Evolutionary conservation across 139 green algal genomes (phyloP).

Genomic region (Choricystis sp.): DNA sequence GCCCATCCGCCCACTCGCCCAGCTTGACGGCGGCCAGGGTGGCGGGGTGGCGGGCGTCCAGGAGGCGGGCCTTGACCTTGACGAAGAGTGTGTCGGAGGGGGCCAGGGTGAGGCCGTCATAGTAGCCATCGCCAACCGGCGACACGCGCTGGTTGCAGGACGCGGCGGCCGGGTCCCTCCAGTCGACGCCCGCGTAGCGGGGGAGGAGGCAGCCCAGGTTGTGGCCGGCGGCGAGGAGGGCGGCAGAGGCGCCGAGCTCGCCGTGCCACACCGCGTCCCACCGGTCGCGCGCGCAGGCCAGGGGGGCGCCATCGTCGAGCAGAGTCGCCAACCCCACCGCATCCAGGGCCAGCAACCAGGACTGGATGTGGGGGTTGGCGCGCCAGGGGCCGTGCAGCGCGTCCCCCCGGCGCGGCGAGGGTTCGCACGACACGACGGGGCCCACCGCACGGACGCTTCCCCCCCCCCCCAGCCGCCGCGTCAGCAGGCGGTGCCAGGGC

Average conservation of each 20-base stretch:
- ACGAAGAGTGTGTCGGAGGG: slow-evolving; percentile 17
- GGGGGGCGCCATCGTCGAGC: slow-evolving; percentile 19
- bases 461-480: neutral
- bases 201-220: slow-evolving; percentile 55
- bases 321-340: slow-evolving; percentile 32
- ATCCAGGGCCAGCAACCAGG: slow-evolving; percentile 11
- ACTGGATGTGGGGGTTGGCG: slow-evolving; percentile 1
- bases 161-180: slow-evolving; percentile 7
- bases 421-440: slow-evolving; percentile 6
- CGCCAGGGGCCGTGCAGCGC: neutral
- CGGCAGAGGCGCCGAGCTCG: slow-evolving; percentile 42
- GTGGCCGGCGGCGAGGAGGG: slow-evolving; percentile 43
- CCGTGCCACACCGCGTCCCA: slow-evolving; percentile 27
- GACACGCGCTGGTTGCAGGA: slow-evolving; percentile 13
- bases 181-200: slow-evolving; percentile 23
- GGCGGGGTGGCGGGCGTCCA: neutral
- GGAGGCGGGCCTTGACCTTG: slow-evolving; percentile 6
- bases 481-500: slow-evolving; percentile 3
- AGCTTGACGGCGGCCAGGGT: slow-evolving; percentile 1
- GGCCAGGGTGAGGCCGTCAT: slow-evolving; percentile 12
- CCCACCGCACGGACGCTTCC: slow-evolving; percentile 7
- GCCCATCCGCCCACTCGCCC: neutral
- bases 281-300: slow-evolving; percentile 32
- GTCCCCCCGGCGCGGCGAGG: slow-evolving; percentile 7
- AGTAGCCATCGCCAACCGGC: slow-evolving; percentile 10